Conservation (phyloP, 805 yeast genomes). For the Suhomyces prunicola region DNA sequence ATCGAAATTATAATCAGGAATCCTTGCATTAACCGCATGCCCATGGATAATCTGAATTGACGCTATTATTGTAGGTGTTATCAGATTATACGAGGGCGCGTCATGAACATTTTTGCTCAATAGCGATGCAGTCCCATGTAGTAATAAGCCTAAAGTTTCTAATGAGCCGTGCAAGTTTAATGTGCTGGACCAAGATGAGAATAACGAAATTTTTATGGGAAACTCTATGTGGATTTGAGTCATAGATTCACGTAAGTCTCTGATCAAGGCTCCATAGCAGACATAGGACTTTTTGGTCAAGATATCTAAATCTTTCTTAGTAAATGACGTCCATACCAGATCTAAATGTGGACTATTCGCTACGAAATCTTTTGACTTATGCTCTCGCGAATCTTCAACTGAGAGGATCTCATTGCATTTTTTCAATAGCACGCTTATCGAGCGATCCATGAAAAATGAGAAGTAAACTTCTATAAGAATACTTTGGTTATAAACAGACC, state of each 20-base stretch:
- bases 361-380: not conserved
- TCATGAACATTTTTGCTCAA: constrained; percentile 24
- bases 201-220: constrained; percentile 36
- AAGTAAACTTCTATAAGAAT: constrained; percentile 28
- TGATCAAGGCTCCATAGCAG: constrained; percentile 35
- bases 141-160: constrained; percentile 31
- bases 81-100: constrained; percentile 11
- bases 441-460: constrained; percentile 36
- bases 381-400: constrained; percentile 3
- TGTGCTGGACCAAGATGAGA: constrained; percentile 34
- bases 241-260: constrained; percentile 31
- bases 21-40: constrained; percentile 18
- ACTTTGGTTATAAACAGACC: constrained; percentile 26
- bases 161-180: constrained; percentile 31
- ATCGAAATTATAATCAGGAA: constrained; percentile 35
- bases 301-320: constrained; percentile 24
- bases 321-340: constrained; percentile 21
- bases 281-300: constrained; percentile 31
- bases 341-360: not conserved
- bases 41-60: constrained; percentile 19
- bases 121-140: constrained; percentile 33
- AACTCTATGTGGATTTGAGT: constrained; percentile 29
- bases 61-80: constrained; percentile 20
- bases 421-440: constrained; percentile 26
- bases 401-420: constrained; percentile 11